phyloP scores from a whole-genome alignment of 495 filamentous ascomycete genomes.

The Jackrogersella minutella region DNA sequence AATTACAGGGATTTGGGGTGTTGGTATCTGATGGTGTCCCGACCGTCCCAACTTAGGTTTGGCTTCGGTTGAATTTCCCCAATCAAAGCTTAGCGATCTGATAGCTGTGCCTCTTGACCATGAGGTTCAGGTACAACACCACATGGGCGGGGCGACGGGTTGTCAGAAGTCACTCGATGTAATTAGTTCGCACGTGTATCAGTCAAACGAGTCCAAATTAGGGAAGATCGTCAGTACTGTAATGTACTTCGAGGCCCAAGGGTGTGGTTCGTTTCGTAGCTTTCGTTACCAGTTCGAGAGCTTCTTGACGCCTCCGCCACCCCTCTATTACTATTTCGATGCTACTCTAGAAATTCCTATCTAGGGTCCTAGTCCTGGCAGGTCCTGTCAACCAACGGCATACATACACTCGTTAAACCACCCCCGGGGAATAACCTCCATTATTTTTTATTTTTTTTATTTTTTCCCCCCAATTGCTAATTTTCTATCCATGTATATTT shows the following conservation, averaged over 20 bases:
- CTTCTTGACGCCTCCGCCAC: slow-evolving; percentile 33
- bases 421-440: background rate
- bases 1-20: background rate
- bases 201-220: slow-evolving; percentile 12
- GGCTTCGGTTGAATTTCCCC: slow-evolving; percentile 15
- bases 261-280: slow-evolving; percentile 35
- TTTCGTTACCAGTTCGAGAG: slow-evolving; percentile 29
- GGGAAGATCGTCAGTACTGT: slow-evolving; percentile 5
- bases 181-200: slow-evolving; percentile 28
- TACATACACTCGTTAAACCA: background rate
- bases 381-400: no score
- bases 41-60: slow-evolving; percentile 17
- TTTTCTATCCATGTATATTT: no score
- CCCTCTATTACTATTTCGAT: slow-evolving; percentile 12
- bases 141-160: slow-evolving; percentile 2
- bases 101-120: slow-evolving; percentile 1
- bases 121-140: slow-evolving; percentile 15
- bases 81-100: slow-evolving; percentile 13
- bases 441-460: background rate
- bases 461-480: background rate
- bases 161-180: slow-evolving; percentile 16
- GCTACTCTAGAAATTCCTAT: slow-evolving; percentile 3
- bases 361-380: background rate
- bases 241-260: slow-evolving; percentile 12
- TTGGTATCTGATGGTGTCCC: slow-evolving; percentile 3